phyloP scores from a whole-genome alignment of 208 protist genomes.

The Crithidia acanthocephali region DNA sequence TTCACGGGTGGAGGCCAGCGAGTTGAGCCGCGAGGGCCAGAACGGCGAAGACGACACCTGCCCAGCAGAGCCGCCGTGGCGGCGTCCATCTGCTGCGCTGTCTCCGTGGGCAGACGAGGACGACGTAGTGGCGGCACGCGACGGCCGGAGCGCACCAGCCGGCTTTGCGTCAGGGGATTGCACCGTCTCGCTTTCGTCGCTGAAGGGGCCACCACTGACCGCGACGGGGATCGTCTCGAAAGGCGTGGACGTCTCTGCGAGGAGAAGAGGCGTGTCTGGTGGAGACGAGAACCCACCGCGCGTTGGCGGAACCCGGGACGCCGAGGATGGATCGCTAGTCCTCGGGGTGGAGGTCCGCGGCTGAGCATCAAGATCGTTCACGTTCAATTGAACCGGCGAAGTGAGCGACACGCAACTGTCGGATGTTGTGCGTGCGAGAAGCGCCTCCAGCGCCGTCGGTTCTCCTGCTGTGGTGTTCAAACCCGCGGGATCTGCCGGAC shows the following conservation, averaged over 20 bases:
- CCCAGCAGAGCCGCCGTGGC: neutral
- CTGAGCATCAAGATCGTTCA: neutral
- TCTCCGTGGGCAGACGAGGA: neutral
- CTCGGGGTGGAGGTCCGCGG: neutral
- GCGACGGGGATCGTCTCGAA: no score
- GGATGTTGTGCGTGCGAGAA: conserved; percentile 5
- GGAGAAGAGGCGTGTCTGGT: conserved; percentile 1
- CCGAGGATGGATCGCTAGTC: neutral
- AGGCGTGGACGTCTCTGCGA: no score
- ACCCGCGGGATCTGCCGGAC: no score
- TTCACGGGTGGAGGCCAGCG: conserved; percentile 4
- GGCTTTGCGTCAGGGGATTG: conserved; percentile 1
- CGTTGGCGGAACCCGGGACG: neutral
- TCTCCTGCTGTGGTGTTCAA: neutral
- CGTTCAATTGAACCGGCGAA: neutral
- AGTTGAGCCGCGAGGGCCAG: conserved; percentile 12
- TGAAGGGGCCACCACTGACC: neutral
- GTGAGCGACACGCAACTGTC: neutral
- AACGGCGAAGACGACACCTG: neutral
- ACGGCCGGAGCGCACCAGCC: neutral
- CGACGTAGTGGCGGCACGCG: neutral
- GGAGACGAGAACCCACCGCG: conserved; percentile 10
- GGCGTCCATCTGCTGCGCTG: no score
- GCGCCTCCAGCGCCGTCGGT: conserved; percentile 15
- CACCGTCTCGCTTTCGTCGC: neutral